Evolutionary conservation across 176 grass and related monocot genomes (phyloP), one percentile per base, ranked within the genome.

Genomic region (Ensete glaucum): DNA sequence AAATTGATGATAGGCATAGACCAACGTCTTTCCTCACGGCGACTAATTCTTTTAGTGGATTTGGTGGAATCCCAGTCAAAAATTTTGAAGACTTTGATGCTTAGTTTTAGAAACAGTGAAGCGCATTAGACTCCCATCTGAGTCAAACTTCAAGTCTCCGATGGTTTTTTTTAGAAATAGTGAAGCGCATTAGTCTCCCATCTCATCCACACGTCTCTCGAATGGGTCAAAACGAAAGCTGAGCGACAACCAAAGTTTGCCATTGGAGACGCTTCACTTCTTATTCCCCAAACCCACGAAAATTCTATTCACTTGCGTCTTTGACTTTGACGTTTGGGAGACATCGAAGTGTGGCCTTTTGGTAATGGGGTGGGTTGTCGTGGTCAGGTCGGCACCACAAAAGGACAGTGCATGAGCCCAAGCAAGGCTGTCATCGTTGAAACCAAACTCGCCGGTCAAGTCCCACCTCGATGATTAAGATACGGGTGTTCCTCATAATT

Each of bases 31-130:
- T 56, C 56, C 21, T 15, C 52, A 34, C 23, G n/a, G 6, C 53
- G 8, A 74, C 72, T 48, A 14, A 6, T 59, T n/a, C 9, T 43
- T 48, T 20, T 59, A 55, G 17, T 73, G 29, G 1, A 2, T 16
- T 73, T 56, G 72, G 16, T 59, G 72, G 53, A 74, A 29, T 57
- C 22, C 72, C 26, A 74, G 72, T 74, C 72, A 74, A 74, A 26
- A 20, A 12, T 56, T 17, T 8, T 53, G n/a, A 21, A 43, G 34
- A 72, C 49, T 72, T 53, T 10, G 55, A 57, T 10, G 53, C 9
- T 21, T 73, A 26, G 9, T 19, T 34, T 43, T 43, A 43, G 14
- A 74, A 19, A 27, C 43, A 25, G 53, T 59, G 14, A 56, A 11
- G 22, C 54, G 2, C 54, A 74, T 48, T 55, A 27, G 24, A 58